Evolutionary conservation across 768 basidiomycete genomes (phyloP), one percentile per base, ranked within the genome.

Genomic region (Pleurotus tuoliensis): DNA sequence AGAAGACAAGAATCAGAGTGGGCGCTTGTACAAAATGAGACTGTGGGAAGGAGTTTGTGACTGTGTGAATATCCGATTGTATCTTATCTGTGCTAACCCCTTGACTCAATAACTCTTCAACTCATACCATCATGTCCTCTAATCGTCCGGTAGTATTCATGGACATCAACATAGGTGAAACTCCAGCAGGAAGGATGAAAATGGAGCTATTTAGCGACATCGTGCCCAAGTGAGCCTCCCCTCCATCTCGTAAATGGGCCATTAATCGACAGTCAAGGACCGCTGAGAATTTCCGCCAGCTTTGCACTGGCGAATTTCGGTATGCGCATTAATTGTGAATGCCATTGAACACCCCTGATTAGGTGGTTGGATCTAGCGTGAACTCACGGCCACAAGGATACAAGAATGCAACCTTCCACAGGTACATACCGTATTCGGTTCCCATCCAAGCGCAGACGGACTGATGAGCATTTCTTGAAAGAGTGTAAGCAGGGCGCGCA

Each of bases 131-230:
- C 16, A 25, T 20, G 46, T 25, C 45, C 12, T 15, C 34, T 15
- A 74, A 79, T 2, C 83, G 96, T 15, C 96, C 97, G 0, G 76
- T 99, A 47, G 94, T 97, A 56, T 99, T 99, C 70, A 95, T 99
- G 86, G 97, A 99, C 67, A 77, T 98, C 58, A 84, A 90, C 48
- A 98, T 99, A 48, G 97, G 97, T 44, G 96, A 98, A 74, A 98
- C 94, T 0, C 92, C 92, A 30, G 93, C 93, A 3, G 96, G 95
- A 13, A 76, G 97, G 30, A 79, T 99, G 63, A 98, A 98, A 75
- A 96, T 99, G 87, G 96, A 99, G 71, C 76, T 99, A 15, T 98
- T 96, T 73, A 91, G 88, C 58, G 97, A 99, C 66, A 86, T 96
- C 55, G 93, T 91, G 1, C 96, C 97, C 52, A 97, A 94, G 94